Evolutionary conservation across 179 eudicot genomes (phyloP).

Genomic region (Carnegiea gigantea): DNA sequence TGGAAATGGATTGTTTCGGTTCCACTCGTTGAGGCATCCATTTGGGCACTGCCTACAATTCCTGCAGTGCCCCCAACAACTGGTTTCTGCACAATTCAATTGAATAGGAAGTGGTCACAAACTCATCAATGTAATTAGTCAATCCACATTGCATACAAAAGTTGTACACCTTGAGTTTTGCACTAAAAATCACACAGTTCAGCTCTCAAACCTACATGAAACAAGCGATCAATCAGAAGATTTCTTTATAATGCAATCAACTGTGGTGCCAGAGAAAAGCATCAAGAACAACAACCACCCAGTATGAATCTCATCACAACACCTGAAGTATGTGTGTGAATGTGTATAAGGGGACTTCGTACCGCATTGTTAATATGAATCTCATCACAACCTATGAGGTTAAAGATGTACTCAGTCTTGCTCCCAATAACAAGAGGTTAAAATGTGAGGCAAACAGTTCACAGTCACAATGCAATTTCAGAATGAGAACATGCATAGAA

Average conservation of each 20-base stretch:
- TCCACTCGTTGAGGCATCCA: constrained; percentile 70
- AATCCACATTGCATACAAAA: constrained; percentile 4
- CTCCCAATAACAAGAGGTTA: neutral
- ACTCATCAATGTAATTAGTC: constrained; percentile 8
- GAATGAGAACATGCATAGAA: constrained; percentile 25
- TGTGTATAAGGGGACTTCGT: too few species aligned
- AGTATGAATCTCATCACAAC: neutral
- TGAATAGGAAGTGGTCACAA: neutral
- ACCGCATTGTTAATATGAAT: neutral
- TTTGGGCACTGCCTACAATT: constrained; percentile 49
- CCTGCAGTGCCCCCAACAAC: constrained; percentile 44
- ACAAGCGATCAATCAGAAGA: neutral
- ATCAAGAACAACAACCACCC: neutral
- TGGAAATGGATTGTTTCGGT: constrained; percentile 50
- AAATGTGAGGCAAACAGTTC: neutral
- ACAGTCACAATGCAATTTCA: constrained; percentile 10
- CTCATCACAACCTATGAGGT: neutral
- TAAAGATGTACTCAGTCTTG: neutral
- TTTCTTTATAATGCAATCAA: neutral
- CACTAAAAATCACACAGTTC: constrained; percentile 15
- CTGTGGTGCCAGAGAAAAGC: neutral
- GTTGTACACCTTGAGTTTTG: constrained; percentile 22
- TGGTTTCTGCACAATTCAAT: constrained; percentile 18
- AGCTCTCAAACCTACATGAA: constrained; percentile 24
- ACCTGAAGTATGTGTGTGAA: too few species aligned